Conservation (phyloP, 495 filamentous ascomycete genomes). For the Neurospora sp. region DNA sequence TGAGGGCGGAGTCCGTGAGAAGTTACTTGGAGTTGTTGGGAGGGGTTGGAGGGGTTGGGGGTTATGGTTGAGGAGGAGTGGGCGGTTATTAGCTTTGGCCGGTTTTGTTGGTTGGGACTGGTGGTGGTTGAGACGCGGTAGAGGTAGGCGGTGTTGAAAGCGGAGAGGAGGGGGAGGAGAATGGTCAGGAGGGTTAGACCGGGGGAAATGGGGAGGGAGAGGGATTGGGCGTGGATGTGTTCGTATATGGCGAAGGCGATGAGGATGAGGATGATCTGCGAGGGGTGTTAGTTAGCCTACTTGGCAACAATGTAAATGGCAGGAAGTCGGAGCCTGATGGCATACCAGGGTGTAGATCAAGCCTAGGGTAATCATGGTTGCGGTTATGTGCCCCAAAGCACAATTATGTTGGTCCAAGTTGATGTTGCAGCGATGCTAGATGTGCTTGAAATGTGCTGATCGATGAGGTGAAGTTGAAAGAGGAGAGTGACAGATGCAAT, state of each 20-base stretch:
- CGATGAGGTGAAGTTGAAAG: not conserved
- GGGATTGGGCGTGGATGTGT: constrained; percentile 33
- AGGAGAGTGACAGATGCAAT: not conserved
- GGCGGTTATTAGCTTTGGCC: not conserved
- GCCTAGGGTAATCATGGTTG: constrained; percentile 1
- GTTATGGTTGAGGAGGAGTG: constrained; percentile 17
- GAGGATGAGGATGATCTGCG: constrained; percentile 16
- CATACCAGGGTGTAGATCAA: constrained; percentile 5
- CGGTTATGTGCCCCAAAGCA: not conserved
- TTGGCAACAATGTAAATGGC: not conserved
- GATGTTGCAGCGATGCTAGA: not conserved
- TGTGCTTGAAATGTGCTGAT: not conserved
- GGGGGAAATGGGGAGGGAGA: constrained; percentile 43
- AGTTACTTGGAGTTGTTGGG: constrained; percentile 32
- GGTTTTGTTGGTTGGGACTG: not conserved
- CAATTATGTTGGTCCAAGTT: not conserved
- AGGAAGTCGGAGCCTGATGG: not conserved
- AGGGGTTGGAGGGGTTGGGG: constrained; percentile 25
- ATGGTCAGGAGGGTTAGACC: constrained; percentile 38
- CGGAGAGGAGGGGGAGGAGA: constrained; percentile 41
- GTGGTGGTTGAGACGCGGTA: constrained; percentile 8
- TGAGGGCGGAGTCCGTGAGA: constrained; percentile 18
- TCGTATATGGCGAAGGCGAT: constrained; percentile 31
- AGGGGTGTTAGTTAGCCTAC: no score
- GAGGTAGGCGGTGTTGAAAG: constrained; percentile 23